Base-by-base conservation (phyloP, 495 filamentous ascomycete species). In the Monascus purpureus region DNA sequence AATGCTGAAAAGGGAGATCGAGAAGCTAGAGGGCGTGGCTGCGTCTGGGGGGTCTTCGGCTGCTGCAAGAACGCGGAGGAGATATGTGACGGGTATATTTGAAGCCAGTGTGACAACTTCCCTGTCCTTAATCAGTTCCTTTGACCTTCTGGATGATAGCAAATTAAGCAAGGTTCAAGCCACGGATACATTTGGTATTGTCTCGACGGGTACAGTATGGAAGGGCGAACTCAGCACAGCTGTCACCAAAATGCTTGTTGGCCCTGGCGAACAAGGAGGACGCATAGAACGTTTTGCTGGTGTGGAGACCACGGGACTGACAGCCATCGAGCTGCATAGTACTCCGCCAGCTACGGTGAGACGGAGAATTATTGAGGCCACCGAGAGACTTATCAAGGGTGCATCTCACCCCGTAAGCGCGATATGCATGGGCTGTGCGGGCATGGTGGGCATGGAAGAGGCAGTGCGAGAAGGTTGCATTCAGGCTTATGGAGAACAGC, bases 381-480 rank as follows among this genome's bases (percentile, higher is more conserved):
- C 78, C 6, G 65, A 63, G 46, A 56, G 67, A 29, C 50, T 94
- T 22, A 50, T 93, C 15, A 51, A 53, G 13, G 58, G 57, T 6
- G 64, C 69, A 0, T 38, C 53, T 3, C 34, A 38, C 23, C 45
- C 46, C 15, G 58, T 69, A 1, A 49, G 55, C 15, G 63, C 57
- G 9, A 75, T 87, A 0, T 68, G 68, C 17, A 69, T 79, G 37
- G 73, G 82, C 35, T 93, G 87, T 59, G 88, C 86, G 25, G 88
- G 90, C 3, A 93, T 95, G 90, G 77, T 73, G 14, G 90, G 88
- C 8, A 70, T 96, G 61, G 80, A 88, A 34, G 67, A 75, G 35
- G 77, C 80, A 30, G 83, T 94, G 27, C 65, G 78, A 31, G 68
- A 70, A 23, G 78, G 75, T 2, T 80, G 80, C 26, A 47, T 70